These are phyloP conservation scores for Begonia loranthoides DNA, from an alignment of 306 rosid genomes.

Conservation along the genomic window DNA sequence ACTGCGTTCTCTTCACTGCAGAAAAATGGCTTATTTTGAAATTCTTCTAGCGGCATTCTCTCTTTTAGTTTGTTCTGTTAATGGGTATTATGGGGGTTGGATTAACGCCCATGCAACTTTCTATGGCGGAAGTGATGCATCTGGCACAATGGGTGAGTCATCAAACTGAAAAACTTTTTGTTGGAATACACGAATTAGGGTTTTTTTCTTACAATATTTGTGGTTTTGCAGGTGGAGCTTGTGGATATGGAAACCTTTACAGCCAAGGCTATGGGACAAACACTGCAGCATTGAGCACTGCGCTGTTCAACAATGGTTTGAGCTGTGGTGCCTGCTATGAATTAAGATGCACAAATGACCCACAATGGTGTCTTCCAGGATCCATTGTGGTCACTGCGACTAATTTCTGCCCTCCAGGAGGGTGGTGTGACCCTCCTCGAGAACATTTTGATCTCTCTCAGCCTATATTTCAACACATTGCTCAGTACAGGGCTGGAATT, in stretches of 20 bases:
- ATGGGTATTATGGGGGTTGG: constrained; percentile 39
- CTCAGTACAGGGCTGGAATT: constrained; percentile 39
- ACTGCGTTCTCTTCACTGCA: neutral
- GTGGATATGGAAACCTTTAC: constrained; percentile 58
- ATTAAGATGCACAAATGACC: constrained; percentile 38
- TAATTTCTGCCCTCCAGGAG: constrained; percentile 57
- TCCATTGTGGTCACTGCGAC: constrained; percentile 55
- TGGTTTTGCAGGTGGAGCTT: constrained; percentile 38
- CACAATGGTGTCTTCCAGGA: constrained; percentile 40
- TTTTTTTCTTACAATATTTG: too few relatives aligned
- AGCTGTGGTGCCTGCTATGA: constrained; percentile 52
- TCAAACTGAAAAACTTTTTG: neutral
- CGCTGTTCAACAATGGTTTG: constrained; percentile 40
- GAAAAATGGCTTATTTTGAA: constrained; percentile 26
- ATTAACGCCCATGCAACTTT: constrained; percentile 55
- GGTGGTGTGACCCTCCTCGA: constrained; percentile 56
- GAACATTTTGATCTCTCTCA: constrained; percentile 55
- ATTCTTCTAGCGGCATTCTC: constrained; percentile 18
- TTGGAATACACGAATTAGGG: too few relatives aligned
- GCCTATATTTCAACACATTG: constrained; percentile 49
- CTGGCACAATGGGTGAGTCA: constrained; percentile 55
- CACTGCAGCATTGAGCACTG: constrained; percentile 53
- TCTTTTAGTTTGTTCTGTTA: constrained; percentile 13
- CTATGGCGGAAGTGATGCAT: constrained; percentile 61
- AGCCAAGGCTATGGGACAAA: constrained; percentile 50